Evolutionary conservation across 2,329 filamentous ascomycete species (phyloP).

Genomic region (Biscogniauxia sp.): DNA sequence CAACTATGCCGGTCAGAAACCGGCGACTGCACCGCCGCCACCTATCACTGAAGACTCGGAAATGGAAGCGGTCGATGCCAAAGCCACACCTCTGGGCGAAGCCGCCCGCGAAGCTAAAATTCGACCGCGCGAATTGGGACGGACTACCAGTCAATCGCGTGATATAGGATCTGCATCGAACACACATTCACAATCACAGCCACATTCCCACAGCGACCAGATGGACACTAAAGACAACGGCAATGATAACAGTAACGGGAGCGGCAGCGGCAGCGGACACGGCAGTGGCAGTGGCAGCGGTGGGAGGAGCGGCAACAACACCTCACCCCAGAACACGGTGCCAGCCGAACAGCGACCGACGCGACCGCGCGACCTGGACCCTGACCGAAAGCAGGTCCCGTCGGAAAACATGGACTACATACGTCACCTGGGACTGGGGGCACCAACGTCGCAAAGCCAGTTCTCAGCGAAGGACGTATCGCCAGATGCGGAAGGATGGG

Average conservation of each 20-base stretch:
- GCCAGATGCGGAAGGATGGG: conserved; percentile 70
- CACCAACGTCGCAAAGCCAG: conserved; percentile 51
- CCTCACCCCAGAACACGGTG: conserved; percentile 38
- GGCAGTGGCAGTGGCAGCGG: conserved; percentile 28
- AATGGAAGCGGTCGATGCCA: conserved; percentile 21
- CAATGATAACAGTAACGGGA: conserved; percentile 32
- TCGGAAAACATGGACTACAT: conserved; percentile 79
- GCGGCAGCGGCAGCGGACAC: conserved; percentile 20
- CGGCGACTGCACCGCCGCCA: conserved; percentile 26
- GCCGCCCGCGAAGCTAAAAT: conserved; percentile 50
- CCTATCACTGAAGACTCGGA: conserved; percentile 30
- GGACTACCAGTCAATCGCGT: conserved; percentile 41
- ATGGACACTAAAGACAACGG: conserved; percentile 41
- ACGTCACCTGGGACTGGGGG: conserved; percentile 66
- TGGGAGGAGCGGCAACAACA: conserved; percentile 26
- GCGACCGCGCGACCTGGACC: conserved; percentile 72
- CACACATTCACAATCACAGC: conserved; percentile 39
- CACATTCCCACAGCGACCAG: conserved; percentile 44
- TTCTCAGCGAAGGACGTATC: conserved; percentile 49
- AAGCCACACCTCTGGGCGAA: conserved; percentile 26
- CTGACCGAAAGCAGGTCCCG: conserved; percentile 71
- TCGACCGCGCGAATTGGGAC: conserved; percentile 29
- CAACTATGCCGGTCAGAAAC: conserved; percentile 35
- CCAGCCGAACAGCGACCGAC: conserved; percentile 73
- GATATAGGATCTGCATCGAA: conserved; percentile 46